Conservation (phyloP, 441 rosid genomes). For the Isatis lusitanica region DNA sequence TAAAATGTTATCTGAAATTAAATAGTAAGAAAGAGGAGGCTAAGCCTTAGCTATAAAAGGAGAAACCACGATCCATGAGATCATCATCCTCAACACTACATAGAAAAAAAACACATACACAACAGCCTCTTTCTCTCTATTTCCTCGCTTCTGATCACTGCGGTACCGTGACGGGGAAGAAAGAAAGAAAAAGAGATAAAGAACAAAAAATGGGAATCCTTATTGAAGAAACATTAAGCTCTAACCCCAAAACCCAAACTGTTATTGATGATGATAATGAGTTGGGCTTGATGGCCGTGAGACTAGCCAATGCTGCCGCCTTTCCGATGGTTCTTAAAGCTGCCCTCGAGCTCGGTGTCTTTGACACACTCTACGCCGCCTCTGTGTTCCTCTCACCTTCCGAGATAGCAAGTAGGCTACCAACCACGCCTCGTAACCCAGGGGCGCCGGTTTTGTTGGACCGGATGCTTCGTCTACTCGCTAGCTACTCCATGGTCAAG, state of each 20-base stretch:
- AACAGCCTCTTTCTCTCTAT: not conserved
- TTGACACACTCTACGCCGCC: slow-evolving; percentile 28
- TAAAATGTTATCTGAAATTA: not conserved
- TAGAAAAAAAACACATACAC: not conserved
- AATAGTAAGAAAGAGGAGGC: not conserved
- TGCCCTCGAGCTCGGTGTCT: slow-evolving; percentile 33
- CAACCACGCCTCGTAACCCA: slow-evolving; percentile 27
- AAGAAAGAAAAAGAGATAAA: not conserved
- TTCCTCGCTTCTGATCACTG: slow-evolving; percentile 1
- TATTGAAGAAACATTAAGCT: slow-evolving; percentile 12
- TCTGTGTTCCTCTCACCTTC: slow-evolving; percentile 23
- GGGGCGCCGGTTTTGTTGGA: slow-evolving; percentile 31
- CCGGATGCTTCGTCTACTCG: slow-evolving; percentile 36
- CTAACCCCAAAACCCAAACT: slow-evolving; percentile 2
- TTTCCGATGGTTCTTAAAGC: slow-evolving; percentile 41
- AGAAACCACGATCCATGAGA: not conserved
- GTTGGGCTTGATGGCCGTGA: slow-evolving; percentile 11
- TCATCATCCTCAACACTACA: not conserved
- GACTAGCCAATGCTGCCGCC: slow-evolving; percentile 21
- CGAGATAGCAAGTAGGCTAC: slow-evolving; percentile 29
- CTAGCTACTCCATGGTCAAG: slow-evolving; percentile 37
- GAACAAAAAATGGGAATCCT: slow-evolving; percentile 17
- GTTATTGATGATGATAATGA: slow-evolving; percentile 18
- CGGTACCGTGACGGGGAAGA: not conserved
- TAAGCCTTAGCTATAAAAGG: not conserved